Evolutionary conservation across 257 asterid species (phyloP).

Genomic region (Jacaranda copaia): DNA sequence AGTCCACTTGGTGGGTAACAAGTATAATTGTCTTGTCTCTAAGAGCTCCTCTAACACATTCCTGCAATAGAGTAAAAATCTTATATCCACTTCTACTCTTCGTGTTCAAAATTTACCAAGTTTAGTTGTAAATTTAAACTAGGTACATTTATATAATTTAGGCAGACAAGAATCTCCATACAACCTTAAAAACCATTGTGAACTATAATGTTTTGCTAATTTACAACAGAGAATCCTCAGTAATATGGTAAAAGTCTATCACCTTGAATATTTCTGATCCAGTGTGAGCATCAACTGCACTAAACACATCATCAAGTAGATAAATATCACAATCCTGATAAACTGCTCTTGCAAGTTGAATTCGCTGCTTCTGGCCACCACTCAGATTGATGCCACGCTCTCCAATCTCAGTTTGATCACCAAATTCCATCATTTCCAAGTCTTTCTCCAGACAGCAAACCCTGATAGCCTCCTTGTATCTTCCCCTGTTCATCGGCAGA

Average conservation of each 20-base stretch:
- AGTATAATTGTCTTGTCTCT: conserved; percentile 79
- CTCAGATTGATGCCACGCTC: conserved; percentile 99
- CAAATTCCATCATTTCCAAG: conserved; percentile 94
- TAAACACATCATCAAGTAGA: conserved; percentile 90
- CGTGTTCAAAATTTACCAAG: background rate
- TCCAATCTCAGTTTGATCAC: conserved; percentile 99
- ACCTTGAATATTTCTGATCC: conserved; percentile 98
- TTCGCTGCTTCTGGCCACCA: conserved; percentile 97
- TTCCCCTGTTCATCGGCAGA: conserved; percentile 61
- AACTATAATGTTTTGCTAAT: background rate
- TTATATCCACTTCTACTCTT: too few relatives aligned
- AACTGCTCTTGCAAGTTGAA: conserved; percentile 96
- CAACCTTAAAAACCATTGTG: background rate
- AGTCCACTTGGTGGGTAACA: conserved; percentile 98
- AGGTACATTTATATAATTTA: too few relatives aligned
- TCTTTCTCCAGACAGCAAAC: conserved; percentile 96
- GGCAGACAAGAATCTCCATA: background rate
- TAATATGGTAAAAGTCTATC: background rate
- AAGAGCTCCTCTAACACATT: conserved; percentile 86
- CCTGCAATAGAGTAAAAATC: conserved; percentile 52
- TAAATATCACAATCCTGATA: conserved; percentile 92
- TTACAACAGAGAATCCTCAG: background rate
- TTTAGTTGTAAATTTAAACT: too few relatives aligned
- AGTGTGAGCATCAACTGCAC: conserved; percentile 99
- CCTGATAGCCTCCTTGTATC: conserved; percentile 70